Evolutionary conservation across 495 filamentous ascomycete species (phyloP), one percentile per base, ranked within the genome.

Genomic region (Lindgomyces ingoldianus): DNA sequence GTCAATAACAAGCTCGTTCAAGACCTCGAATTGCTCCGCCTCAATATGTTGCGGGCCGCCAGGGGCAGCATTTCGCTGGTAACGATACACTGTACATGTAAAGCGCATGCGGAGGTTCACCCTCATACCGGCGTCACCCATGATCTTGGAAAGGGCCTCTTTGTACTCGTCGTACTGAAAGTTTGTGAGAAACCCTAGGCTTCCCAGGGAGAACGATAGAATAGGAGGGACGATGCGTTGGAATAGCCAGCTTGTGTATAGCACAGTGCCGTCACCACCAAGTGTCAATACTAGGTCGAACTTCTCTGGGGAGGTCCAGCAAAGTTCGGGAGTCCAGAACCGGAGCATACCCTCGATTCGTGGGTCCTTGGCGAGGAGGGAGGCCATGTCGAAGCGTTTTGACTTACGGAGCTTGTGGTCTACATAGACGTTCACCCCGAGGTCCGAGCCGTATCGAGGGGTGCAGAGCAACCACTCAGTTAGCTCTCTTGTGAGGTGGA

Each of bases 1-100:
- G 76, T 98, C 94, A 70, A 98, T 96, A 69, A 98, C 93, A 21
- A 98, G 84, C 77, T 98, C 94, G 76, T 98, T 98, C 47, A 98
- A 84, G 12, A 98, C 92, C 74, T 96, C 92, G 63, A 95, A 96
- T 68, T 93, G 91, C 75, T 96, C 91, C 51, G 70, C 74, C 64
- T 78, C 76, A 65, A 75, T 73, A 46, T 72, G 70, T 14, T 69
- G 53, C 16, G 70, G 68, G 21, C 49, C 54, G 16, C 49, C 30
- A 6, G 67, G 46, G 10, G 30, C 48, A 11, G 67, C 42, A 39
- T 53, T n/a, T 12, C 58, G 30, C 46, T 58, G 60, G 47, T 68
- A 62, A 25, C 91, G 87, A 78, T 89, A 96, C 22, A 96, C 90
- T 6, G 92, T 96, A 76, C 93, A 96, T 33, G 93, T 97, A 77